phyloP scores from a whole-genome alignment of 2,329 filamentous ascomycete species.

The Talaromyces piceae region DNA sequence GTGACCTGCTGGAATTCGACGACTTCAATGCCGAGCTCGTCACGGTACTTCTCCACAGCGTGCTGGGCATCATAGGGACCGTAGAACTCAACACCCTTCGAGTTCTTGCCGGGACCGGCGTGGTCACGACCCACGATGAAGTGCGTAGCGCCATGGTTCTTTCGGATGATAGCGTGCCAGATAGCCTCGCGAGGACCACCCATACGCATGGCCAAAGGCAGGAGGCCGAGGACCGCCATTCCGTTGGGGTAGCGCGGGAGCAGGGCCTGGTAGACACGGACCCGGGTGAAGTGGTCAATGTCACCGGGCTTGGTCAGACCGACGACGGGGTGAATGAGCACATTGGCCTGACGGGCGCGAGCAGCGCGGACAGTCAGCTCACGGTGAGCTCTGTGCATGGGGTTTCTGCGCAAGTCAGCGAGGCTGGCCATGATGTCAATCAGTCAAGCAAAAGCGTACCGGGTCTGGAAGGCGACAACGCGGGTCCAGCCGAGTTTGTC shows the following conservation, averaged over 20 bases:
- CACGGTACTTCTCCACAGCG: slow-evolving; percentile 90
- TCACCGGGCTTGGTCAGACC: slow-evolving; percentile 98
- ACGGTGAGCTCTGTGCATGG: slow-evolving; percentile 97
- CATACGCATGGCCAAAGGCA: slow-evolving; percentile 98
- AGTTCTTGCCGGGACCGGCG: slow-evolving; percentile 96
- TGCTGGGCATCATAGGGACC: slow-evolving; percentile 96
- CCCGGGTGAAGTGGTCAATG: slow-evolving; percentile 99
- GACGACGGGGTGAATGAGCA: slow-evolving; percentile 97
- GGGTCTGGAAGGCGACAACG: slow-evolving; percentile 97
- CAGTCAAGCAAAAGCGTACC: slow-evolving; percentile 17
- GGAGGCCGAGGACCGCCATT: slow-evolving; percentile 92
- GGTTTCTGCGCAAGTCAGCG: slow-evolving; percentile 56
- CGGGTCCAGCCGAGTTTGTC: slow-evolving; percentile 98
- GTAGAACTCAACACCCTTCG: slow-evolving; percentile 93
- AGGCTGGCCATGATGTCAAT: background rate
- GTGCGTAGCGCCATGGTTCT: slow-evolving; percentile 98
- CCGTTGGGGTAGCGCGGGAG: slow-evolving; percentile 96
- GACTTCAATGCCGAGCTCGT: slow-evolving; percentile 96
- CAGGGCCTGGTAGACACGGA: slow-evolving; percentile 96
- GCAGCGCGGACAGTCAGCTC: slow-evolving; percentile 96
- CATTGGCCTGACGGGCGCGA: slow-evolving; percentile 91
- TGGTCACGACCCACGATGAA: slow-evolving; percentile 99
- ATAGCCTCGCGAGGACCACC: slow-evolving; percentile 95
- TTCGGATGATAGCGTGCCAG: slow-evolving; percentile 99
- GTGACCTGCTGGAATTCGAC: slow-evolving; percentile 99